Evolutionary conservation across 257 asterid genomes (phyloP).

Genomic region (Solanum pimpinellifolium): DNA sequence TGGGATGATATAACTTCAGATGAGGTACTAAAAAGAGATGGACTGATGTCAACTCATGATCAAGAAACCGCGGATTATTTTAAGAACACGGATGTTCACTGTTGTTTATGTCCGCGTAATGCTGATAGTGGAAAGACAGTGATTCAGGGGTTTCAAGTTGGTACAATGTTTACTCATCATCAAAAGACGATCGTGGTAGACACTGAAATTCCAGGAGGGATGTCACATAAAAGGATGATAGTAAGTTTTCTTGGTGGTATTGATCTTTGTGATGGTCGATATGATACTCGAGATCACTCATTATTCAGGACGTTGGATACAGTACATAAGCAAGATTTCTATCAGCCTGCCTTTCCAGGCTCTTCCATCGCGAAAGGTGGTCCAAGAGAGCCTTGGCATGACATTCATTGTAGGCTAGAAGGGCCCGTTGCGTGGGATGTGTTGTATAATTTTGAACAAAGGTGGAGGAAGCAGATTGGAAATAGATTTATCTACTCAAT

Average conservation of each 20-base stretch:
- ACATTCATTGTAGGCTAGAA: conserved; percentile 66
- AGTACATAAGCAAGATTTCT: conserved; percentile 58
- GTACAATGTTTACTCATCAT: conserved; percentile 86
- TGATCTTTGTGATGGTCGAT: conserved; percentile 90
- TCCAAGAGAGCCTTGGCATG: conserved; percentile 98
- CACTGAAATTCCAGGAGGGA: conserved; percentile 9
- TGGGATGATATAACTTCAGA: conserved; percentile 84
- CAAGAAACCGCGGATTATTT: conserved; percentile 56
- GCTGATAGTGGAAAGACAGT: conserved; percentile 46
- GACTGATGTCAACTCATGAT: conserved; percentile 86
- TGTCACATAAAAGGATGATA: conserved; percentile 30
- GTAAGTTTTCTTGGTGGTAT: conserved; percentile 80
- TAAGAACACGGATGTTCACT: conserved; percentile 44
- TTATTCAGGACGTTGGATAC: conserved; percentile 50
- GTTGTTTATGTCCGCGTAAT: conserved; percentile 67
- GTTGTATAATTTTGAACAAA: conserved; percentile 79
- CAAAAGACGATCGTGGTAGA: conserved; percentile 73
- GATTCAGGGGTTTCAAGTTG: conserved; percentile 54
- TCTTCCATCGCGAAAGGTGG: conserved; percentile 69
- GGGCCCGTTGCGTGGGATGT: conserved; percentile 96
- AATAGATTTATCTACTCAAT: conserved; percentile 22
- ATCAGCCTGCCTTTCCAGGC: conserved; percentile 81
- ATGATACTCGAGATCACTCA: conserved; percentile 52
- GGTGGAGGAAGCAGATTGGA: conserved; percentile 72
- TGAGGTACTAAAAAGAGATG: conserved; percentile 36